A percentile compares a stretch with the other conserved stretches of the same genome.
Evolutionary conservation across 148 eudicot genomes (phyloP).

Genomic region (Vaccinium darrowii): DNA sequence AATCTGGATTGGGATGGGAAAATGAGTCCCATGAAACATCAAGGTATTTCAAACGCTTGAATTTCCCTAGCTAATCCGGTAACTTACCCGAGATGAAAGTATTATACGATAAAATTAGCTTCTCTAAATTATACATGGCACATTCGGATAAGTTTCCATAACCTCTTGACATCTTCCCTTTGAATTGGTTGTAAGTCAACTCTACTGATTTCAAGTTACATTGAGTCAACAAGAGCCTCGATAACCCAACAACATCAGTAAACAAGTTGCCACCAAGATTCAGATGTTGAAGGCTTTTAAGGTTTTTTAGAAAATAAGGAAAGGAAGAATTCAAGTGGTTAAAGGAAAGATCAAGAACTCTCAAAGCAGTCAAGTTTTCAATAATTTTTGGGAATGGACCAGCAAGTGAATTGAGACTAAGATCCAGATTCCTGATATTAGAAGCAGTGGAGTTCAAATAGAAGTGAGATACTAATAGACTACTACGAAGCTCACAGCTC

Average conservation of each 20-base stretch:
- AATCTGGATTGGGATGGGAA: background rate
- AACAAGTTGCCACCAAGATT: background rate
- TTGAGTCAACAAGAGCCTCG: background rate
- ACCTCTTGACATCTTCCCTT: background rate
- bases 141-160: background rate
- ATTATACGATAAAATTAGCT: background rate
- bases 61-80: background rate
- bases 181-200: background rate
- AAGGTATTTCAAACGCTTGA: background rate
- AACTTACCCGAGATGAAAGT: background rate
- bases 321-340: background rate
- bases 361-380: background rate
- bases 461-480: background rate
- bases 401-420: background rate
- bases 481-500: background rate
- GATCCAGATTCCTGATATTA: background rate
- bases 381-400: background rate
- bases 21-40: background rate
- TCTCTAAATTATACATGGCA: background rate
- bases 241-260: background rate
- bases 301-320: background rate
- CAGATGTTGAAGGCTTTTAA: background rate
- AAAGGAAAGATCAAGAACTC: background rate
- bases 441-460: background rate
- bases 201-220: background rate